Percentiles rank a stretch among this genome's conserved stretches.
These are phyloP conservation scores for Blastobotrys attinorum DNA, from an alignment of 805 yeast genomes.

Conservation along the genomic window DNA sequence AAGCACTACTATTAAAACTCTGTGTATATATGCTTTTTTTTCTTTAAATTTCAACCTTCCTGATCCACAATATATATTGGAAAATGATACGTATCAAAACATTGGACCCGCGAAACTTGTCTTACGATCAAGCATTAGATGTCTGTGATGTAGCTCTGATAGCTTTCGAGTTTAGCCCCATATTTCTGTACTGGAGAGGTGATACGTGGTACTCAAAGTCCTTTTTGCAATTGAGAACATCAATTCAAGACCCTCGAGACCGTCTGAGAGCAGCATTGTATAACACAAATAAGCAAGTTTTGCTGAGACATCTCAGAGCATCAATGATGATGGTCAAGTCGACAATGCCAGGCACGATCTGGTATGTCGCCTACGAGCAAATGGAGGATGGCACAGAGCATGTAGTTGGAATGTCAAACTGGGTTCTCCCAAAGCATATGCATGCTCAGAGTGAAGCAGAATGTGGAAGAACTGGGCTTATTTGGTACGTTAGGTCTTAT, in stretches of 20 bases:
- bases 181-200: not conserved
- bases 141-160: too few relatives aligned
- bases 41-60: too few relatives aligned
- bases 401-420: conserved; percentile 7
- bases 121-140: not conserved
- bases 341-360: not conserved
- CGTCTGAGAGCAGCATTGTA: not conserved
- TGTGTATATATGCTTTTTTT: too few relatives aligned
- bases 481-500: too few relatives aligned
- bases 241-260: not conserved
- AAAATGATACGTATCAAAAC: too few relatives aligned
- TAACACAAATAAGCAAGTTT: not conserved
- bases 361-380: not conserved
- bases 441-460: not conserved
- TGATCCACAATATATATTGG: too few relatives aligned
- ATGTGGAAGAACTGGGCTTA: conserved; percentile 2
- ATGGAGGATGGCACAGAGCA: not conserved
- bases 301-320: not conserved
- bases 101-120: not conserved
- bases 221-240: not conserved
- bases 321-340: not conserved
- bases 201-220: not conserved
- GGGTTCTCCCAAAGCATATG: conserved; percentile 8
- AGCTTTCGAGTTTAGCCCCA: not conserved
- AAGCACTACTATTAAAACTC: too few relatives aligned